A percentile compares a stretch with the other conserved stretches of the same genome.
Conservation (phyloP, 441 rosid species). For the Capsella rubella region DNA sequence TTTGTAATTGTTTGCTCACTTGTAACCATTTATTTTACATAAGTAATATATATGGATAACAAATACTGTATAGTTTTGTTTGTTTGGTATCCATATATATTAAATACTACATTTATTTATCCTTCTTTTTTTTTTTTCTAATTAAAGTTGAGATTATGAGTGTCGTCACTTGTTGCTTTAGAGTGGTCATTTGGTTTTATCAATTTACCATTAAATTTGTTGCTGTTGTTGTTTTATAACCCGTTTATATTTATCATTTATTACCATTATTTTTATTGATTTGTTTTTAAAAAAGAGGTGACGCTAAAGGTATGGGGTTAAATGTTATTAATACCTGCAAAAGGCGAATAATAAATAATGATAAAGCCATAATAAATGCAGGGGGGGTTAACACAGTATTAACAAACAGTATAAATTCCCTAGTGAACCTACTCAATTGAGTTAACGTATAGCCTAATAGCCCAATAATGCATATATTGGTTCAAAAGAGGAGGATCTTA, state of each 20-base stretch:
- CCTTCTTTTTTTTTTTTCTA: neutral
- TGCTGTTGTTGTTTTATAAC: neutral
- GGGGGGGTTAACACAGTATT: conserved; percentile 32
- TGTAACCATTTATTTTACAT: too few species aligned
- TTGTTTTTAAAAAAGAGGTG: conserved; percentile 12
- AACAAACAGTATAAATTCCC: conserved; percentile 30
- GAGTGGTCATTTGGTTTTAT: neutral
- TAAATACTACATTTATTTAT: too few species aligned
- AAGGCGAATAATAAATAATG: conserved; percentile 26
- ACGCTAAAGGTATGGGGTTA: conserved; percentile 8
- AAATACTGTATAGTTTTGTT: too few species aligned
- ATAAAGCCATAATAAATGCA: conserved; percentile 16
- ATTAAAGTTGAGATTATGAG: neutral
- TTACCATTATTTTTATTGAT: neutral
- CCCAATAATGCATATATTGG: neutral
- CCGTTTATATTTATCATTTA: too few species aligned
- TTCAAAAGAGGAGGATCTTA: conserved; percentile 19
- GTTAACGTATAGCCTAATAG: conserved; percentile 29
- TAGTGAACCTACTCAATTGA: conserved; percentile 33
- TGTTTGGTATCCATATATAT: too few species aligned
- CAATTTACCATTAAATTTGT: neutral
- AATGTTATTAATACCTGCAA: conserved; percentile 27
- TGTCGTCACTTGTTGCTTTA: neutral
- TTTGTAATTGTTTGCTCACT: too few species aligned
- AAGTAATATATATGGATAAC: too few species aligned